phyloP scores from a whole-genome alignment of 2,329 filamentous ascomycete species.

The Penicillium sp. region DNA sequence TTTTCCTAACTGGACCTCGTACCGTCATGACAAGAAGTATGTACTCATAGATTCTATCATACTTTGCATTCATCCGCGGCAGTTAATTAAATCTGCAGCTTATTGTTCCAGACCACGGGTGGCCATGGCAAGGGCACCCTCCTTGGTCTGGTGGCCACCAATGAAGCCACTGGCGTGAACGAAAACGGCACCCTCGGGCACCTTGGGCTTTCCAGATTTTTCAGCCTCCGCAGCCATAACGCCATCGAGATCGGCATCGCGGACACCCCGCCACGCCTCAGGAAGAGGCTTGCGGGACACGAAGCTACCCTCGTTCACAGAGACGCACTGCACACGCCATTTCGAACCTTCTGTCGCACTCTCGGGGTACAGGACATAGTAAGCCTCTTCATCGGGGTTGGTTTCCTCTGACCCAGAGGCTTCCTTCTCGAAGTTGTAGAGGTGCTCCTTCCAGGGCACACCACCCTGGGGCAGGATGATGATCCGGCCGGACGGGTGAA shows the following conservation, averaged over 20 bases:
- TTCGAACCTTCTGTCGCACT: slow-evolving; percentile 64
- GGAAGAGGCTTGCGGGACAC: slow-evolving; percentile 84
- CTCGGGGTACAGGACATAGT: slow-evolving; percentile 90
- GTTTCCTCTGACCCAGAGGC: slow-evolving; percentile 27
- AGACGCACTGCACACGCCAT: slow-evolving; percentile 89
- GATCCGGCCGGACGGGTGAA: slow-evolving; percentile 67
- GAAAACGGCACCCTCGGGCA: slow-evolving; percentile 62
- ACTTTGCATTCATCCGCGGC: too few species aligned
- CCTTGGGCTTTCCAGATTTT: slow-evolving; percentile 29
- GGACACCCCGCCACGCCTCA: slow-evolving; percentile 81
- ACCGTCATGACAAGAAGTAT: too few species aligned
- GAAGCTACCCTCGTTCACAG: slow-evolving; percentile 74
- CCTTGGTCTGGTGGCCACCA: slow-evolving; percentile 84
- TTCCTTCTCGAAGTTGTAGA: slow-evolving; percentile 74
- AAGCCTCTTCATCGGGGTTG: slow-evolving; percentile 49
- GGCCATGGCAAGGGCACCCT: slow-evolving; percentile 80
- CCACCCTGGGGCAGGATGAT: slow-evolving; percentile 70
- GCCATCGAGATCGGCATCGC: slow-evolving; percentile 73
- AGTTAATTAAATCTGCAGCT: slow-evolving; percentile 16
- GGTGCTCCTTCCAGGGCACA: slow-evolving; percentile 88
- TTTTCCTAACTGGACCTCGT: too few species aligned
- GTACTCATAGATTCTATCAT: too few species aligned
- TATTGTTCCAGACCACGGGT: slow-evolving; percentile 33
- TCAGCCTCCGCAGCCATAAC: slow-evolving; percentile 35
- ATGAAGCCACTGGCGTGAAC: slow-evolving; percentile 94